These are phyloP conservation scores for Xylaria cubensis DNA, from an alignment of 495 filamentous ascomycete species.

Conservation along the genomic window DNA sequence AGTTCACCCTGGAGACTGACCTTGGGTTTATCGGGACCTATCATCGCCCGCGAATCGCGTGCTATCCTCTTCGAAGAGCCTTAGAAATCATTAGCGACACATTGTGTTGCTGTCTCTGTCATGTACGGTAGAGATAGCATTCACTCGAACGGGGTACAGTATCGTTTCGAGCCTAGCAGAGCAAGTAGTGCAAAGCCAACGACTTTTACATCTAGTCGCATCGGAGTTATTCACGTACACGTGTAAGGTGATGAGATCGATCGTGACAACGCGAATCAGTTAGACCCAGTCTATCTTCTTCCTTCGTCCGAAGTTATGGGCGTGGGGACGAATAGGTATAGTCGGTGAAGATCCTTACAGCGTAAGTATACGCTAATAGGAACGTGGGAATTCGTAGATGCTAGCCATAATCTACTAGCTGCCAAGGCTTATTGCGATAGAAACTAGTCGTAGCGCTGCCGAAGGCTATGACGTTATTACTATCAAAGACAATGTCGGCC, in stretches of 20 bases:
- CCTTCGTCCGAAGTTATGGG: not conserved
- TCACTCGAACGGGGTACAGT: not conserved
- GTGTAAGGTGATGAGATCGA: not conserved
- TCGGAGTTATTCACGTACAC: conserved; percentile 12
- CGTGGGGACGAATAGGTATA: not conserved
- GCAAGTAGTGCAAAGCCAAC: not conserved
- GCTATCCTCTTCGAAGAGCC: too few relatives aligned
- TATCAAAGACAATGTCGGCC: not conserved
- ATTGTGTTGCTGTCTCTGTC: not conserved
- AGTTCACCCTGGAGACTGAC: not conserved
- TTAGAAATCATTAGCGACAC: not conserved
- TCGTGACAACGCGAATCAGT: conserved; percentile 6
- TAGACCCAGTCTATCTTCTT: not conserved
- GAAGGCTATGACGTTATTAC: not conserved
- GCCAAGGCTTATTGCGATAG: conserved; percentile 4
- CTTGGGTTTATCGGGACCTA: not conserved
- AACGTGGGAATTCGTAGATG: not conserved
- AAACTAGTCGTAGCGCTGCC: not conserved
- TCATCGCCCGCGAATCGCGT: not conserved
- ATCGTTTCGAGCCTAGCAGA: not conserved
- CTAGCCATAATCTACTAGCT: not conserved
- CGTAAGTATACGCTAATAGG: not conserved
- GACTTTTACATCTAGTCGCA: not conserved
- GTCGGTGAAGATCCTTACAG: conserved; percentile 3
- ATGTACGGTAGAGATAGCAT: not conserved